phyloP scores from a whole-genome alignment of 2,329 filamentous ascomycete species.

The Ustulina deusta region DNA sequence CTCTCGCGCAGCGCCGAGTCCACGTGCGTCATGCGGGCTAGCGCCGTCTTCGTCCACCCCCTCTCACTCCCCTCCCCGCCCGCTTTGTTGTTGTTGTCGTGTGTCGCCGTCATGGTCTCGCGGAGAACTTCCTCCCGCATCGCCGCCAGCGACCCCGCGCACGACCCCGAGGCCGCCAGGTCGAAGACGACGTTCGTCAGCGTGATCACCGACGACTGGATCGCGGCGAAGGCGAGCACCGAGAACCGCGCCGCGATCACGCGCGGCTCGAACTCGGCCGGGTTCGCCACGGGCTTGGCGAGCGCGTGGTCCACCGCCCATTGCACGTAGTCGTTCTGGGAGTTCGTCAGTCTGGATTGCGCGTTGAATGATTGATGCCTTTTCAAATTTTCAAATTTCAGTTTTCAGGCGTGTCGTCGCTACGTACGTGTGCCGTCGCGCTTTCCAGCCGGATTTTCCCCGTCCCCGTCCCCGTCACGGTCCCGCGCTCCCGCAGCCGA shows the following conservation, averaged over 20 bases:
- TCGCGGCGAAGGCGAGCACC: constrained; percentile 53
- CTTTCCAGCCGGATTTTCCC: constrained; percentile 42
- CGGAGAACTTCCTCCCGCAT: constrained; percentile 54
- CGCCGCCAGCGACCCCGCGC: constrained; percentile 42
- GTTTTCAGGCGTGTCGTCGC: too few species aligned
- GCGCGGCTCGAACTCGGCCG: constrained; percentile 47
- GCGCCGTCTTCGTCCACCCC: constrained; percentile 51
- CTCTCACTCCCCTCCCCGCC: too few species aligned
- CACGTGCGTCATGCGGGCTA: constrained; percentile 54
- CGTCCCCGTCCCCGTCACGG: too few species aligned
- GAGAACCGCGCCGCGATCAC: constrained; percentile 52
- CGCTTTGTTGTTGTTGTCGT: constrained; percentile 16
- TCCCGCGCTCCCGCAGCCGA: constrained; percentile 29
- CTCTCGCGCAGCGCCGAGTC: constrained; percentile 59
- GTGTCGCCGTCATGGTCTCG: constrained; percentile 37
- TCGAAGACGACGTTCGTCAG: constrained; percentile 55
- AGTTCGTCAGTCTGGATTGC: not conserved
- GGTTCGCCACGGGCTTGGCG: constrained; percentile 44
- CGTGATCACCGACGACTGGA: constrained; percentile 56
- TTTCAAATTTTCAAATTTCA: too few species aligned
- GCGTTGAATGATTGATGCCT: not conserved
- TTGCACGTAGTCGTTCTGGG: constrained; percentile 55
- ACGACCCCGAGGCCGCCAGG: constrained; percentile 48
- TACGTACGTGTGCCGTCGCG: constrained; percentile 40
- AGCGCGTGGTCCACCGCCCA: constrained; percentile 55